Percentiles rank a stretch among this genome's conserved stretches.
Evolutionary conservation across 2,329 filamentous ascomycete genomes (phyloP).

Genomic region (Pezicula neosporulosa): DNA sequence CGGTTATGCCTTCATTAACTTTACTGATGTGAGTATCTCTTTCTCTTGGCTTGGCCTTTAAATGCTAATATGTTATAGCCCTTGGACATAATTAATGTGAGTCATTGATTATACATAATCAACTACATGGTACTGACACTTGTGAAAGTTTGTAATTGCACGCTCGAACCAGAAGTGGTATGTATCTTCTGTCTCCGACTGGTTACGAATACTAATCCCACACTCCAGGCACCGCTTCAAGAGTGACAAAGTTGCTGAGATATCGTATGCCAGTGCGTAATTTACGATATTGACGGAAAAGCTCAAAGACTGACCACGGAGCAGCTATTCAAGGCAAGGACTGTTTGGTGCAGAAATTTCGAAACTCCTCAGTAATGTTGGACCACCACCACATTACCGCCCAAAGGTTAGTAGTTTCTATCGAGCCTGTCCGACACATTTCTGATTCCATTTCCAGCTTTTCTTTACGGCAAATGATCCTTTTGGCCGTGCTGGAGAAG

Average conservation of each 20-base stretch:
- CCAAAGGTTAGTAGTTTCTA: slow-evolving; percentile 62
- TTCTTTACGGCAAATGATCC: slow-evolving; percentile 48
- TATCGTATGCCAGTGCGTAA: slow-evolving; percentile 88
- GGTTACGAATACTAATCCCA: background rate
- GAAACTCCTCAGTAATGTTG: slow-evolving; percentile 94
- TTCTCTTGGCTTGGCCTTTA: background rate
- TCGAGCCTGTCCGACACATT: slow-evolving; percentile 38
- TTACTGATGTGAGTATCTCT: slow-evolving; percentile 62
- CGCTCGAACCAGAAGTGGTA: slow-evolving; percentile 70
- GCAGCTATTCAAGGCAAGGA: slow-evolving; percentile 88
- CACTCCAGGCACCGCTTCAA: slow-evolving; percentile 69
- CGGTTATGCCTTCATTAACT: slow-evolving; percentile 97
- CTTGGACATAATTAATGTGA: slow-evolving; percentile 67
- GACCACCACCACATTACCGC: slow-evolving; percentile 75
- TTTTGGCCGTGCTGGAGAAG: slow-evolving; percentile 63
- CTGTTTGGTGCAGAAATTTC: slow-evolving; percentile 89
- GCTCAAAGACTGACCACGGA: slow-evolving; percentile 22
- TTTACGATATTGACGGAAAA: background rate
- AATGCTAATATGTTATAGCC: slow-evolving; percentile 49
- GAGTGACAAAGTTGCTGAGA: slow-evolving; percentile 80
- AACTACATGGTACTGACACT: slow-evolving; percentile 20
- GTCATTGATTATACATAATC: background rate
- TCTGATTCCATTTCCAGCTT: slow-evolving; percentile 48
- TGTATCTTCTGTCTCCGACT: slow-evolving; percentile 8
- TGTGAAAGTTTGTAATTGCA: slow-evolving; percentile 64